Base-by-base conservation (phyloP, 805 yeast genomes). In the Grigorovia transvaalensis region DNA sequence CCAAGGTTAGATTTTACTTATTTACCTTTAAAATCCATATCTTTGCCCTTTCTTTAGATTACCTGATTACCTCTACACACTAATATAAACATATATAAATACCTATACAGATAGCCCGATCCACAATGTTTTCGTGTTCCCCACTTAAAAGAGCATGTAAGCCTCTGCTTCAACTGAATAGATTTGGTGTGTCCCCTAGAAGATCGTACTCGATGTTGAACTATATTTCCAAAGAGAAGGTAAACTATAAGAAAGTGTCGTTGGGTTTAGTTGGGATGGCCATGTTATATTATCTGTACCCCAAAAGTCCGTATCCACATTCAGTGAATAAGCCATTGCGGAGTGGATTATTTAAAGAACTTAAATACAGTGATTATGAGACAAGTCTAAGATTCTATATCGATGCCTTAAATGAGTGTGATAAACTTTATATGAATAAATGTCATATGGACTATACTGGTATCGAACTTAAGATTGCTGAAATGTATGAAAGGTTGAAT, bases 361-460 rank as follows among this genome's bases (percentile, higher is more conserved):
- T 82, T 40, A 84, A 81, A 44, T 80, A 77, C 23, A 69, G 68
- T 48, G 60, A 66, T 51, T 83, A 75, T 65, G 72, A 76, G 51
- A 70, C 77, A 55, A 95, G 96, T 1, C 69, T 88, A 51, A 74
- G 77, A 52, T 75, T 76, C 60, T 89, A 88, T 66, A 74, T 85
- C 45, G 83, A 84, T 57, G 96, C 96, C 0, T 68, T 89, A 20
- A 72, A 78, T 29, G 74, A 78, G 56, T 84, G 88, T 45, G 76
- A 80, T 41, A 69, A 73, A 19, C 67, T 78, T 44, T 45, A 51
- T 5, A 65, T 88, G 71, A 76, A 78, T 55, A 75, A 74, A 9
- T 58, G 84, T 20, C 73, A 80, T 50, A 89, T 86, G 58, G 89
- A 85, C 58, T 88, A 85, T 63, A 88, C 96, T 0, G 97, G 96